Evolutionary conservation across 2,329 filamentous ascomycete species (phyloP).

Genomic region (Graphilbum fragrans): DNA sequence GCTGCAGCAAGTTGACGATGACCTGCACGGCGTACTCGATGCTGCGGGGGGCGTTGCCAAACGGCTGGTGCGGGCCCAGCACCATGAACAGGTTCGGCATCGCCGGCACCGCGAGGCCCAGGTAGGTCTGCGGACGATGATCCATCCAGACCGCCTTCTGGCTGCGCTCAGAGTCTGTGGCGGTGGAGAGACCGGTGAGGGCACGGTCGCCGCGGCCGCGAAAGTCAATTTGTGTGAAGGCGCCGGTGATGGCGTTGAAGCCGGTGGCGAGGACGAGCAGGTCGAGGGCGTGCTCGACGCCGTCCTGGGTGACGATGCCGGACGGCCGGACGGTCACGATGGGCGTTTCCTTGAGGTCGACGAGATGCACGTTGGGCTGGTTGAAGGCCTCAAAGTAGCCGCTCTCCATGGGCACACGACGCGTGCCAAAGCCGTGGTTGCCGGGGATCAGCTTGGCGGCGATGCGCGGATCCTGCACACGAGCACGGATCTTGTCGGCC

Average conservation of each 20-base stretch:
- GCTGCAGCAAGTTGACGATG: conserved; percentile 31
- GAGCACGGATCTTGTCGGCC: conserved; percentile 21
- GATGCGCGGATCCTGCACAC: conserved; percentile 20
- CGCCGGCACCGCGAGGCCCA: conserved; percentile 10
- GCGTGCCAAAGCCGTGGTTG: conserved; percentile 32
- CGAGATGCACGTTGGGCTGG: conserved; percentile 28
- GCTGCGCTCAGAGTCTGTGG: too few species aligned
- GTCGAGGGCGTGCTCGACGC: conserved; percentile 21
- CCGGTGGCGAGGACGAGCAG: conserved; percentile 20
- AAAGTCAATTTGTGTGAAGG: conserved; percentile 16
- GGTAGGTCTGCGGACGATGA: conserved; percentile 17
- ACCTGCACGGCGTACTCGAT: conserved; percentile 43
- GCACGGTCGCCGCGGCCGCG: conserved; percentile 19
- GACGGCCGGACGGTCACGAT: conserved; percentile 25
- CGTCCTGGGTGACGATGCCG: conserved; percentile 25
- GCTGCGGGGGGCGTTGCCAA: conserved; percentile 41
- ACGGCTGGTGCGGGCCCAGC: conserved; percentile 22
- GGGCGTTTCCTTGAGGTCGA: conserved; percentile 28
- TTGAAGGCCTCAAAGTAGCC: conserved; percentile 37
- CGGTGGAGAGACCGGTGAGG: too few species aligned
- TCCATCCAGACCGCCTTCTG: conserved; percentile 27
- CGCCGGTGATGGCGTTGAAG: conserved; percentile 21
- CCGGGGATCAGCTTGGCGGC: conserved; percentile 25
- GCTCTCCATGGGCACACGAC: conserved; percentile 31
- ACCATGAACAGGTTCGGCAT: conserved; percentile 12